A percentile compares a stretch with the other conserved stretches of the same genome.
These are phyloP conservation scores for Ceratocystis colombiana DNA, from an alignment of 2,329 filamentous ascomycete species.

Conservation along the genomic window DNA sequence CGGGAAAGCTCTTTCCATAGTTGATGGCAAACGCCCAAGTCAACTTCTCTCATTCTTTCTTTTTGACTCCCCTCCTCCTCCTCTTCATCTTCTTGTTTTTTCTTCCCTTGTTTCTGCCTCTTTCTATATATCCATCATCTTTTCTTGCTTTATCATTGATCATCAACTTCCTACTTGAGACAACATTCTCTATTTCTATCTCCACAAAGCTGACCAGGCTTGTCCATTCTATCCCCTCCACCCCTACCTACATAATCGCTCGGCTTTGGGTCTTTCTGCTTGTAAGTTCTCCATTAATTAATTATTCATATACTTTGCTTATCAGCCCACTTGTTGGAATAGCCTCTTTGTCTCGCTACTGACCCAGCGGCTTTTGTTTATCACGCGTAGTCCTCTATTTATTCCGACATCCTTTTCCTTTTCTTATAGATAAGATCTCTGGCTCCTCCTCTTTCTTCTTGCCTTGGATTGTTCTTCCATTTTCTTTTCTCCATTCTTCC, in stretches of 20 bases:
- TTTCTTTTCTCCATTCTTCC: background rate
- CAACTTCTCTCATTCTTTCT: background rate
- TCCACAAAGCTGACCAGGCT: background rate
- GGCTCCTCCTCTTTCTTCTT: background rate
- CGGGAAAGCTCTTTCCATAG: slow-evolving; percentile 1
- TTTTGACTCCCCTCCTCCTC: background rate
- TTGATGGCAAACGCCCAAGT: background rate
- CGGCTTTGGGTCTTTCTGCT: background rate
- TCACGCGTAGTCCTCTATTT: background rate
- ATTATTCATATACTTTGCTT: background rate
- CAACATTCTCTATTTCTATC: slow-evolving; percentile 10
- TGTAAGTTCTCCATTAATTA: background rate
- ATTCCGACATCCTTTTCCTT: background rate
- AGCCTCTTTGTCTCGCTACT: slow-evolving; percentile 1
- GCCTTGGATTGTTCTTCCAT: background rate
- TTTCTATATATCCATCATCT: too few species aligned
- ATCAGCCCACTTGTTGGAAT: background rate
- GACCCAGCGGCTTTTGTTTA: slow-evolving; percentile 1
- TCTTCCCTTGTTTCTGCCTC: background rate
- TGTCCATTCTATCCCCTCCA: background rate
- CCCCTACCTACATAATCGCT: background rate
- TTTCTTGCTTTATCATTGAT: slow-evolving; percentile 6
- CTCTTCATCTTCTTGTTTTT: background rate
- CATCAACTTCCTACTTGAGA: background rate
- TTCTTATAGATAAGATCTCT: slow-evolving; percentile 3